Conservation (phyloP, 345 rosid genomes). For the Hypericum perforatum region DNA sequence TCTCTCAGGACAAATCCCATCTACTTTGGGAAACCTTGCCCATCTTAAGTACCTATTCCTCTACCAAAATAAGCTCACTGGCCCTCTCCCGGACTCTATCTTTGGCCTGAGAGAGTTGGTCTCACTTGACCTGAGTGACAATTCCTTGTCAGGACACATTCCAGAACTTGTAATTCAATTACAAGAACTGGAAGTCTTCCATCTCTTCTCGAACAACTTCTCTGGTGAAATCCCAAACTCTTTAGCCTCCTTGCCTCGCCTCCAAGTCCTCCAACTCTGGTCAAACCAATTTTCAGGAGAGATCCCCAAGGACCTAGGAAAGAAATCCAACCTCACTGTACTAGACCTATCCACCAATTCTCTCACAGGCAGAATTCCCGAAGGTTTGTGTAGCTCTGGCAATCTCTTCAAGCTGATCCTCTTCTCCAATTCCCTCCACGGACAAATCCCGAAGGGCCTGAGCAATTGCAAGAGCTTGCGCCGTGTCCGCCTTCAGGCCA, state of each 20-base stretch:
- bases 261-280: slow-evolving; percentile 88
- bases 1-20: slow-evolving; percentile 60
- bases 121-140: slow-evolving; percentile 78
- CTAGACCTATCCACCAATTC: slow-evolving; percentile 78
- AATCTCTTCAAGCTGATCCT: slow-evolving; percentile 70
- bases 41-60: slow-evolving; percentile 59
- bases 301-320: slow-evolving; percentile 66
- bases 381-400: slow-evolving; percentile 53
- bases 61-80: slow-evolving; percentile 64
- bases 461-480: slow-evolving; percentile 48
- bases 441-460: slow-evolving; percentile 43
- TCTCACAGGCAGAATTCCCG: slow-evolving; percentile 63
- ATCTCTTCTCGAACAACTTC: slow-evolving; percentile 71
- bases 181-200: slow-evolving; percentile 64
- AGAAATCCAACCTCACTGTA: slow-evolving; percentile 51
- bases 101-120: slow-evolving; percentile 42
- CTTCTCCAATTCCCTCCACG: slow-evolving; percentile 61
- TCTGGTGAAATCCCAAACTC: slow-evolving; percentile 52
- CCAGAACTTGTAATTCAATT: slow-evolving; percentile 42
- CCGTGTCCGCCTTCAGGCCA: slow-evolving; percentile 69
- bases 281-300: slow-evolving; percentile 52
- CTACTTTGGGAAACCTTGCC: slow-evolving; percentile 47
- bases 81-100: slow-evolving; percentile 46
- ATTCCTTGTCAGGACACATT: slow-evolving; percentile 62
- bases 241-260: slow-evolving; percentile 53